Base-by-base conservation (phyloP, 768 basidiomycete species). In the Suillus decipiens region DNA sequence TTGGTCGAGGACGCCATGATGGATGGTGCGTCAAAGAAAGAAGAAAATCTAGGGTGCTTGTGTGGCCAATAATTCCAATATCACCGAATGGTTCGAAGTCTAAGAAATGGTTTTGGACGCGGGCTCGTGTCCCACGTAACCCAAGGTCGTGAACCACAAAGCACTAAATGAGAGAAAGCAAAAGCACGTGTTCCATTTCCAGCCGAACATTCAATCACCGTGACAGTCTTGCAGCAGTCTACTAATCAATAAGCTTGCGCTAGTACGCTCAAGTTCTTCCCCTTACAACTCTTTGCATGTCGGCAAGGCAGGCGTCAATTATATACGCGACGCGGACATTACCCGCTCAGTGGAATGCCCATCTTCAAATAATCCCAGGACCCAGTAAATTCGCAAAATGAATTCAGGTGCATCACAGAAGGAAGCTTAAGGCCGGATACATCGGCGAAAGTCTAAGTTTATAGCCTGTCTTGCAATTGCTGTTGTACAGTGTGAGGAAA, bases 1-100 rank as follows among this genome's bases (percentile, higher is more conserved):
- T 96, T 96, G 68, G 88, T 95, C 66, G 81, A 81, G 68, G 88
- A 85, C 73, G 88, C 88, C 79, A 89, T 86, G 80, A 83, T 84
- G 73, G 72, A 70, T 67, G 67, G 73, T 74, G 72, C 67, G 71
- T 65, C 61, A 41, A 60, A 65, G 62, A 43, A 60, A 65, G 62
- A 63, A 59, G 41, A 61, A 45, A 59, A 63, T 62, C 66, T 68
- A 67, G 47, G n/a, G 54, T 43, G 51, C 60, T 47, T 62, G 55
- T 63, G 64, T 50, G 39, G 57, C 69, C 66, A 68, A 60, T 48
- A 59, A 56, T 53, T 51, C 36, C 66, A 67, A 68, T 69, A 68
- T 73, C 64, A 45, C 31, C 36, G 45, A 8, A 28, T 51, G 7
- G 42, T 37, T 64, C 15, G 54, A 50, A 37, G 39, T 55, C 37